phyloP scores from a whole-genome alignment of 805 yeast species.

The Jamesozyma jinghongensis region DNA sequence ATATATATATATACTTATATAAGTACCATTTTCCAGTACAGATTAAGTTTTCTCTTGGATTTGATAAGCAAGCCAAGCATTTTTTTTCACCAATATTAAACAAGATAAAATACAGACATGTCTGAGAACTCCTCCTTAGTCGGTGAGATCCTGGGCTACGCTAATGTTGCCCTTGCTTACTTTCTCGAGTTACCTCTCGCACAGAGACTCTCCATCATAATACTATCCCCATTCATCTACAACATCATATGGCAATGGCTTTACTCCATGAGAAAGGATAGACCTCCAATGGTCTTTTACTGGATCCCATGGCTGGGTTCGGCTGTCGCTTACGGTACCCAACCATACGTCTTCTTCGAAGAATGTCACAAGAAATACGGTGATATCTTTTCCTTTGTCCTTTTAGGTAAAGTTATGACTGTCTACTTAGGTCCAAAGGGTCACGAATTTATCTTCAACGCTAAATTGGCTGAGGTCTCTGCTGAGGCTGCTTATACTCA shows the following conservation, averaged over 20 bases:
- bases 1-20: no score
- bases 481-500: conserved; percentile 96
- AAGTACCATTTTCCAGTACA: no score
- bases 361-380: conserved; percentile 76
- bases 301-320: conserved; percentile 96
- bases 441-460: conserved; percentile 90
- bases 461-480: conserved; percentile 78
- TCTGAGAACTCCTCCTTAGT: conserved; percentile 11
- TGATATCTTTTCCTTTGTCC: conserved; percentile 82
- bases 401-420: conserved; percentile 88
- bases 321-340: conserved; percentile 81
- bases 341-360: conserved; percentile 85
- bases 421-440: conserved; percentile 97
- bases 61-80: no score
- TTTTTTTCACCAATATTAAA: no score
- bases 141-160: conserved; percentile 11
- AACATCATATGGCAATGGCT: conserved; percentile 56
- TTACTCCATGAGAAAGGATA: conserved; percentile 65
- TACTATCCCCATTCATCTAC: conserved; percentile 50
- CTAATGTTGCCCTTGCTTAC: conserved; percentile 12
- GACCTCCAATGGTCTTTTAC: conserved; percentile 85
- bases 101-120: no score
- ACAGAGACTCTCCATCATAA: conserved; percentile 30
- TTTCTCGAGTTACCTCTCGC: conserved; percentile 30
- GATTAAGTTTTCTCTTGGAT: no score